Percentiles rank a stretch among this genome's conserved stretches.
Evolutionary conservation across 1,284 basidiomycete species (phyloP).

Genomic region (Apiotrichum brassicae): DNA sequence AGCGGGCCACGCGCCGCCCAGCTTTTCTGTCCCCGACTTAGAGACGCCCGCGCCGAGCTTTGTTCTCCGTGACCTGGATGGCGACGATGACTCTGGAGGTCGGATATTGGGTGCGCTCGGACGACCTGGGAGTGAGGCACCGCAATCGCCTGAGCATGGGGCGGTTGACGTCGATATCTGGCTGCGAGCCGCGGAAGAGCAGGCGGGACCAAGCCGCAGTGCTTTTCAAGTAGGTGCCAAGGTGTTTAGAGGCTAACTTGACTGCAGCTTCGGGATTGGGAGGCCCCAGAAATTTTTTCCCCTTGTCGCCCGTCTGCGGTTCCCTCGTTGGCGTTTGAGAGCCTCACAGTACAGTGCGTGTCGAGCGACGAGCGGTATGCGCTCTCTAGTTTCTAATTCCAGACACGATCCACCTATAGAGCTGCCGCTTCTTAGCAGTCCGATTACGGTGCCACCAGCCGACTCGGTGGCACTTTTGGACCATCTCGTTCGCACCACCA

Average conservation of each 20-base stretch:
- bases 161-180: constrained; percentile 1
- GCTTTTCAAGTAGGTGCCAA: constrained; percentile 16
- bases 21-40: not conserved
- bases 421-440: constrained; percentile 17
- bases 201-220: not conserved
- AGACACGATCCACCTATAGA: constrained; percentile 18
- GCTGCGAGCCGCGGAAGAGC: not conserved
- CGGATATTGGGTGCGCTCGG: not conserved
- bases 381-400: too few relatives aligned
- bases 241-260: not conserved
- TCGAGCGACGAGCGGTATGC: too few relatives aligned
- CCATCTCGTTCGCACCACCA: constrained; percentile 31
- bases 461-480: constrained; percentile 18
- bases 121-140: not conserved
- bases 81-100: not conserved
- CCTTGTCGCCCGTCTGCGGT: not conserved
- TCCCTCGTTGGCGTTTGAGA: constrained; percentile 22
- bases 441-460: constrained; percentile 5
- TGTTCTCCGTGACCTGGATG: not conserved
- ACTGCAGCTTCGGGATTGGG: constrained; percentile 8
- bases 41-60: not conserved
- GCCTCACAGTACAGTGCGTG: too few relatives aligned
- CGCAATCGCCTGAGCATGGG: not conserved
- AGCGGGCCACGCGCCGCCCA: not conserved
- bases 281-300: not conserved